Conservation (phyloP, 345 rosid species). For the Eucalyptus pauciflora region DNA sequence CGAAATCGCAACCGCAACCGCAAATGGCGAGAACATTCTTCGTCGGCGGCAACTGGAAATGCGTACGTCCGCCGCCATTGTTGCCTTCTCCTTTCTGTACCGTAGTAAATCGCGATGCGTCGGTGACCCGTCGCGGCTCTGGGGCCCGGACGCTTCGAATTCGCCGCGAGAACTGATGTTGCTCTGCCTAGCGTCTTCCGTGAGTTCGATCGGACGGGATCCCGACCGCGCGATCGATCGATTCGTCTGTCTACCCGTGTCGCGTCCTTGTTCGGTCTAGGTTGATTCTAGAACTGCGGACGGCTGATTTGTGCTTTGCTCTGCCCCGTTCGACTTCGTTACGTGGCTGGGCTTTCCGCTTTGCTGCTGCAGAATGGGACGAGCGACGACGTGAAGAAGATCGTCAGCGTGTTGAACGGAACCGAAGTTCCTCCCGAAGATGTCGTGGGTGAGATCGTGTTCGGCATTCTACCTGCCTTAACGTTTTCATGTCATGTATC, state of each 20-base stretch:
- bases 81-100: background rate
- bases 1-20: background rate
- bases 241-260: background rate
- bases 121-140: background rate
- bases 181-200: background rate
- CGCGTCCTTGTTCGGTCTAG: background rate
- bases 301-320: background rate
- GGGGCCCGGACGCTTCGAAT: background rate
- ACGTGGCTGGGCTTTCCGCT: background rate
- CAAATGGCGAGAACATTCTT: constrained; percentile 56
- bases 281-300: background rate
- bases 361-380: constrained; percentile 51
- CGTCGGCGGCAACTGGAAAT: constrained; percentile 91
- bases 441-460: constrained; percentile 28
- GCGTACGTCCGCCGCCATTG: constrained; percentile 20
- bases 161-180: background rate
- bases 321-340: background rate
- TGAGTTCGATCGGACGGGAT: background rate
- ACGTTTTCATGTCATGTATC: background rate
- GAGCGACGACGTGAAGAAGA: constrained; percentile 61
- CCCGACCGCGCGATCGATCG: background rate
- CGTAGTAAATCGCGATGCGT: no score
- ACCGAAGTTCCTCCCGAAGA: constrained; percentile 62
- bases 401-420: constrained; percentile 39
- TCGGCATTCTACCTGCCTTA: background rate